Percentiles rank a stretch among this genome's conserved stretches.
These are phyloP conservation scores for Cymodocea nodosa DNA, from an alignment of 116 monocot species.

Conservation along the genomic window DNA sequence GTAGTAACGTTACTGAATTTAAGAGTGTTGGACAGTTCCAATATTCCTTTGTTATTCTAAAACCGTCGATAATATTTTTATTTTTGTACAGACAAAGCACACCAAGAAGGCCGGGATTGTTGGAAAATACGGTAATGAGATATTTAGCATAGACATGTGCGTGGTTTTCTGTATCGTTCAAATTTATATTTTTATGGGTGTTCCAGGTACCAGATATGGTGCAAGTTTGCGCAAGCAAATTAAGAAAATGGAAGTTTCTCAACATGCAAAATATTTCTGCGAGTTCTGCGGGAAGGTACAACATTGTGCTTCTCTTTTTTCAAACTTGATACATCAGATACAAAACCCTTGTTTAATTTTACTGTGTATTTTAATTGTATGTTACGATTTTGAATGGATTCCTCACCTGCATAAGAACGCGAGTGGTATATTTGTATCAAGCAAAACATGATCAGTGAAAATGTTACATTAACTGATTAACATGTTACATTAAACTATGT, in stretches of 20 bases:
- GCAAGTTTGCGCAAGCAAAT: constrained; percentile 68
- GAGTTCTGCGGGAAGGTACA: constrained; percentile 66
- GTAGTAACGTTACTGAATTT: too few relatives aligned
- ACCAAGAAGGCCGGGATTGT: constrained; percentile 21
- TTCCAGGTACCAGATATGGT: constrained; percentile 41
- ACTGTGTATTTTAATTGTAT: too few relatives aligned
- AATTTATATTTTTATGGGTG: neutral
- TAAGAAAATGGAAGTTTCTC: constrained; percentile 66
- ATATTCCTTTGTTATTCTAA: too few relatives aligned
- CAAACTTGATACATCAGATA: neutral
- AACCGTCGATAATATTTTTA: too few relatives aligned
- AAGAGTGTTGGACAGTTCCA: too few relatives aligned
- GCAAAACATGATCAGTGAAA: too few relatives aligned
- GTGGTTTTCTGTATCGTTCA: neutral
- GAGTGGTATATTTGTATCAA: too few relatives aligned
- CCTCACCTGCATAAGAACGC: too few relatives aligned
- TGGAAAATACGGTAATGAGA: constrained; percentile 12
- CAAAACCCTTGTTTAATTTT: too few relatives aligned
- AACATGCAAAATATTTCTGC: constrained; percentile 61
- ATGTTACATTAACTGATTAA: too few relatives aligned
- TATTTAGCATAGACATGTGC: neutral
- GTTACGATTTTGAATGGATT: too few relatives aligned
- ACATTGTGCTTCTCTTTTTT: neutral
- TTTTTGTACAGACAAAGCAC: constrained; percentile 11
- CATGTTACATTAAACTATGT: too few relatives aligned